A percentile compares a stretch with the other conserved stretches of the same genome.
Conservation (phyloP, 2,329 filamentous ascomycete species). For the Trichophyton simii region DNA sequence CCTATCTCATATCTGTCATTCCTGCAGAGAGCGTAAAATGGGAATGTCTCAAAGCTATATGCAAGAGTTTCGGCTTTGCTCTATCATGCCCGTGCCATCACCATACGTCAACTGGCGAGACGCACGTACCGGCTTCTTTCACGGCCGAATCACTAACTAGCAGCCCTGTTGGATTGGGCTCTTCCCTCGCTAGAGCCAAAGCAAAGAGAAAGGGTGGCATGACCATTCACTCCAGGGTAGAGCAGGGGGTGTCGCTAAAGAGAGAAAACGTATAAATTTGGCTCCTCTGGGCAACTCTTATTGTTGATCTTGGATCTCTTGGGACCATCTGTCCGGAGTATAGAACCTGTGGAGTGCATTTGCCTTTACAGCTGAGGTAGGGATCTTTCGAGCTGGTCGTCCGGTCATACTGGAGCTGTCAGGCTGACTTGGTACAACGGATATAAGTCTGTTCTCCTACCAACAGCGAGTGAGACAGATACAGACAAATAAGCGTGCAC, state of each 20-base stretch:
- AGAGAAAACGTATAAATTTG: conserved; percentile 1
- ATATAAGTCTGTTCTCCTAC: background rate
- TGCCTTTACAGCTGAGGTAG: background rate
- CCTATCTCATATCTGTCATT: background rate
- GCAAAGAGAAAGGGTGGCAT: background rate
- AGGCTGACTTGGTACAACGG: background rate
- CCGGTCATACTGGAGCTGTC: background rate
- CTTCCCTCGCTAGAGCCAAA: no score
- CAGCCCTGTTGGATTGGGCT: background rate
- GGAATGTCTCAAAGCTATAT: background rate
- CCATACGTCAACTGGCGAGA: background rate
- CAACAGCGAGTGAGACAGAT: no score
- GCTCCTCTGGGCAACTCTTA: background rate
- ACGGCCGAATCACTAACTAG: background rate
- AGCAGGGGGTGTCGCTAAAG: background rate
- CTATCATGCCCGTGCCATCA: background rate
- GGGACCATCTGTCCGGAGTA: background rate
- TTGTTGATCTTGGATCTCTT: background rate
- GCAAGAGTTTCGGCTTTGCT: background rate
- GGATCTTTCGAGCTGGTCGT: background rate
- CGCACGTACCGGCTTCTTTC: background rate
- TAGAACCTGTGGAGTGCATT: background rate
- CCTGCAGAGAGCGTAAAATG: background rate
- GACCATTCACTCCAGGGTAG: background rate
- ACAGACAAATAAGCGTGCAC: no score